Percentiles rank a stretch among this genome's conserved stretches.
These are phyloP conservation scores for Rhododendron mucronatum DNA, from an alignment of 148 eudicot species.

Conservation along the genomic window DNA sequence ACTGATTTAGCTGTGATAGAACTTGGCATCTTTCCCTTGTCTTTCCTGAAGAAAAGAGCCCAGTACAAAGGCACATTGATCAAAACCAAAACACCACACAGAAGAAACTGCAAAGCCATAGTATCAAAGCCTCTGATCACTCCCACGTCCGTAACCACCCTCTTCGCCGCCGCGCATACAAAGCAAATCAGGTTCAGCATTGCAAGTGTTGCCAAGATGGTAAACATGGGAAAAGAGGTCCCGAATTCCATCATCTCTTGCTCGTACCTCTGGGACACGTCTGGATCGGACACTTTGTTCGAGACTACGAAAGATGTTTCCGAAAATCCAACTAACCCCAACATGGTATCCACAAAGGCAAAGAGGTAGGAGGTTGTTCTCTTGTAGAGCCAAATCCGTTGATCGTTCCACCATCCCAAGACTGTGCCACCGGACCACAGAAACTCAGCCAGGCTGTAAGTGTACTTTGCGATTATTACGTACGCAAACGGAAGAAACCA, in stretches of 20 bases:
- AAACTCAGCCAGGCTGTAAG: slow-evolving; percentile 47
- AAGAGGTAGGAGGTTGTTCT: slow-evolving; percentile 63
- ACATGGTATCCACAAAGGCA: slow-evolving; percentile 40
- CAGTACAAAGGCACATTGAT: slow-evolving; percentile 56
- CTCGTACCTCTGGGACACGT: slow-evolving; percentile 43
- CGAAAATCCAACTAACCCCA: slow-evolving; percentile 37
- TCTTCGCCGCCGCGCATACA: slow-evolving; percentile 15
- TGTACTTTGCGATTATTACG: slow-evolving; percentile 28
- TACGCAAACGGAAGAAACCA: slow-evolving; percentile 75
- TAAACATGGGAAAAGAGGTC: slow-evolving; percentile 50
- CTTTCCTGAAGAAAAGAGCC: slow-evolving; percentile 60
- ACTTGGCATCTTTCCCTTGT: slow-evolving; percentile 62
- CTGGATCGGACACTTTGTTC: slow-evolving; percentile 44
- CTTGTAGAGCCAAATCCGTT: slow-evolving; percentile 86
- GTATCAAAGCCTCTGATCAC: background rate
- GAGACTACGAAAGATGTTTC: slow-evolving; percentile 51
- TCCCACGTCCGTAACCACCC: slow-evolving; percentile 6
- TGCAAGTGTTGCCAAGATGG: slow-evolving; percentile 45
- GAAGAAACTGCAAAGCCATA: slow-evolving; percentile 42
- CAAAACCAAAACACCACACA: slow-evolving; percentile 44
- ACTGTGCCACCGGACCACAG: slow-evolving; percentile 52
- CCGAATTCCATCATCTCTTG: slow-evolving; percentile 76
- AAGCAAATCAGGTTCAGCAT: slow-evolving; percentile 53
- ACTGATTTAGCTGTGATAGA: slow-evolving; percentile 43
- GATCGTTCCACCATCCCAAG: slow-evolving; percentile 83